Conservation (phyloP, 139 green algal species). For the Micromonas pusilla region DNA sequence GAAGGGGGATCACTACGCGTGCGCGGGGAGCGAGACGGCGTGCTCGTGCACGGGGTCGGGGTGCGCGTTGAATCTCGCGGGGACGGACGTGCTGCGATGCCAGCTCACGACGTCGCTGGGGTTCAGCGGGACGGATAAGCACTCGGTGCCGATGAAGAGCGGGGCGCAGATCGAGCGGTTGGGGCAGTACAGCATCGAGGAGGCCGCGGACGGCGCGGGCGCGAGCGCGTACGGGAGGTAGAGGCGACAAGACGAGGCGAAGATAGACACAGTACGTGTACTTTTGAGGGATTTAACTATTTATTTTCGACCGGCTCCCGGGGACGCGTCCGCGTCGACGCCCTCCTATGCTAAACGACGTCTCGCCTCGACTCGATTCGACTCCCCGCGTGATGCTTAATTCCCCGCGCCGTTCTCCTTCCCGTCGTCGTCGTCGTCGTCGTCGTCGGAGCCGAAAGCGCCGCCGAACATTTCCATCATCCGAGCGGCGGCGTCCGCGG, state of each 20-base stretch:
- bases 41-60: neutral
- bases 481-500: neutral
- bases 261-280: too few species aligned
- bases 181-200: neutral
- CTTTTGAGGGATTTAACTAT: too few species aligned
- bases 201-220: too few species aligned
- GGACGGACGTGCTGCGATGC: conserved; percentile 4
- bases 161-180: neutral
- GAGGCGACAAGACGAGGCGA: too few species aligned
- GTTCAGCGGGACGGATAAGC: conserved; percentile 25
- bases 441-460: neutral
- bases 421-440: neutral
- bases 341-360: too few species aligned
- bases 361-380: too few species aligned
- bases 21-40: neutral
- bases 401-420: neutral
- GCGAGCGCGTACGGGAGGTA: neutral
- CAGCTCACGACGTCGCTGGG: conserved; percentile 11
- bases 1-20: conserved; percentile 8
- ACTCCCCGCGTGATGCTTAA: too few species aligned
- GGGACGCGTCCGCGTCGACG: too few species aligned
- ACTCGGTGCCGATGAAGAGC: neutral
- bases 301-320: too few species aligned
- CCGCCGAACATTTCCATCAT: neutral
- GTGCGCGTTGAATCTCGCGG: neutral